A percentile compares a stretch with the other conserved stretches of the same genome.
Evolutionary conservation across 768 basidiomycete genomes (phyloP).

Genomic region (Gyrodon lividus): DNA sequence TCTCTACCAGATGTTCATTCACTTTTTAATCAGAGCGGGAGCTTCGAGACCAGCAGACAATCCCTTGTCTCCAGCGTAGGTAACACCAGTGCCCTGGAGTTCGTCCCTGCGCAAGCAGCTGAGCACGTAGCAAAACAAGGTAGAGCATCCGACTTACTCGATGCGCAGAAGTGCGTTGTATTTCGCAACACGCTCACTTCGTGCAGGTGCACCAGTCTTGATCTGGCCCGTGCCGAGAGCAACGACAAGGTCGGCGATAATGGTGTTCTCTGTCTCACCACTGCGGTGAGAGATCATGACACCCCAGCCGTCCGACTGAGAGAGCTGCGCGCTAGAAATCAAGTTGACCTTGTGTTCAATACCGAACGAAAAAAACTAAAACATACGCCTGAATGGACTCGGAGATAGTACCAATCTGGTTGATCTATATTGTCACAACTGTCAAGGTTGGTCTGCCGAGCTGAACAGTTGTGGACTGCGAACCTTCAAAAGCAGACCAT

Average conservation of each 20-base stretch:
- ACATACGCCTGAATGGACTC: conserved; percentile 98
- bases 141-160: conserved; percentile 53
- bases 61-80: conserved; percentile 77
- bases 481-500: conserved; percentile 93
- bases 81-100: conserved; percentile 57
- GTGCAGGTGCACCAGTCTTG: conserved; percentile 97
- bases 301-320: conserved; percentile 96
- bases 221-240: conserved; percentile 92
- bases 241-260: conserved; percentile 94
- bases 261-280: conserved; percentile 96
- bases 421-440: conserved; percentile 51
- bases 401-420: conserved; percentile 98
- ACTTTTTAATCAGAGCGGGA: conserved; percentile 74
- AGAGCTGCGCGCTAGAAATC: conserved; percentile 76
- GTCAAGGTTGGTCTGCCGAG: background rate
- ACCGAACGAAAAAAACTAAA: background rate
- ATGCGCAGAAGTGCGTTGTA: conserved; percentile 90
- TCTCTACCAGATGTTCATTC: conserved; percentile 17
- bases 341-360: background rate
- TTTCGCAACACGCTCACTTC: conserved; percentile 95
- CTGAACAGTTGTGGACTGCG: background rate
- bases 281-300: conserved; percentile 99
- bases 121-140: background rate
- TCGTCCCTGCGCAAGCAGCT: conserved; percentile 58
- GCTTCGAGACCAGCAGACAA: conserved; percentile 73